Evolutionary conservation across 176 grass and related monocot species (phyloP), one percentile per base, ranked within the genome.

Genomic region (Bromus sterilis): DNA sequence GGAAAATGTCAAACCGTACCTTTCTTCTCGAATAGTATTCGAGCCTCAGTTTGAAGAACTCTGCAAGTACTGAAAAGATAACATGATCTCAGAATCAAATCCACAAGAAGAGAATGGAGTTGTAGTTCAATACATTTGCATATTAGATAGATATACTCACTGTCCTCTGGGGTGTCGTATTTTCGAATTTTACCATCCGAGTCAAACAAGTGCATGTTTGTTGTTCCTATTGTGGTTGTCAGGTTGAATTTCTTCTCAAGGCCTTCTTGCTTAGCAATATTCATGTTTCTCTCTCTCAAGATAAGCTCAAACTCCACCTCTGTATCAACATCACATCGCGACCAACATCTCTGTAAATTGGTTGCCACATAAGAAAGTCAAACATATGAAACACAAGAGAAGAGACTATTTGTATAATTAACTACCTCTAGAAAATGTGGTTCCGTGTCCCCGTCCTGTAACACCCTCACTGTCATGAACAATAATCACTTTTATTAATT

Each of bases 131-230:
- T 44, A 3, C 13, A 44, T 48, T 13, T 6, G 15, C 44, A 48
- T 48, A 48, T 24, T 36, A n/a, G 44, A 48, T 48, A 48, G 12
- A 30, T 11, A 87, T 48, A 88, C 88, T 81, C 56, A 98, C 93
- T 88, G 63, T 93, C 79, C 56, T 98, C 96, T 3, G 96, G 93
- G 4, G 56, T 88, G 32, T 95, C 91, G 23, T 95, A 98, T 75
- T 99, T 98, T 32, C 78, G 82, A 26, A 98, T 95, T 73, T 84
- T 88, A 9, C 93, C 88, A 13, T 91, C 78, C 0, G 82, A 67
- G 64, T 91, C 91, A 90, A 99, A 95, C 77, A 99, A 77, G 74
- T 99, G 96, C 96, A 99, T 99, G 71, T 99, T 99, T 56, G 96
- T 80, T 20, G 91, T 99, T 30, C 76, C 82, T 21, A 99, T 74